These are phyloP conservation scores for Dictyostelium capitatum DNA, from an alignment of 78 protist species.

Conservation along the genomic window DNA sequence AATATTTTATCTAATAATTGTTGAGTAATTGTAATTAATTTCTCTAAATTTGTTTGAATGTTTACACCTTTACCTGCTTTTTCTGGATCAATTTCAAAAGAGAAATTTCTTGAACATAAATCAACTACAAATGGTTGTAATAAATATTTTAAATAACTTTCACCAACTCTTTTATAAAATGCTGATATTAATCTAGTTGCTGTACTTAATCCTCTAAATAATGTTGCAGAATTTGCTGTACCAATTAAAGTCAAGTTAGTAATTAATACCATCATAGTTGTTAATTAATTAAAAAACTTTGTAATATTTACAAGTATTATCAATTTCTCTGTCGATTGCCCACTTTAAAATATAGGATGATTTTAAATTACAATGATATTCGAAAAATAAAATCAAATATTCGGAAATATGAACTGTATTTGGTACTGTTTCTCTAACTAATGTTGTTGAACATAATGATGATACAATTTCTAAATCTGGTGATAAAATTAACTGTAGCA, in stretches of 20 bases:
- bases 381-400: constrained; percentile 28
- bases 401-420: constrained; percentile 48
- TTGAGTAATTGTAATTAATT: constrained; percentile 63
- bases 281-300: no score
- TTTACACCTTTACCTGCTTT: constrained; percentile 65
- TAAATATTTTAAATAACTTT: constrained; percentile 41
- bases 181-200: constrained; percentile 69
- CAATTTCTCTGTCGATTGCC: constrained; percentile 71
- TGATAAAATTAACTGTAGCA: constrained; percentile 62
- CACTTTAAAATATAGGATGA: constrained; percentile 51
- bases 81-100: constrained; percentile 69
- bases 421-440: constrained; percentile 40
- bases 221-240: constrained; percentile 39
- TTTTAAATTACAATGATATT: constrained; percentile 41
- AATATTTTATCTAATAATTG: constrained; percentile 60
- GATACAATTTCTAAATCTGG: constrained; percentile 63
- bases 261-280: no score
- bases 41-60: constrained; percentile 43
- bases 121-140: constrained; percentile 69
- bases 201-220: constrained; percentile 72
- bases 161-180: constrained; percentile 67
- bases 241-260: no score
- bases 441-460: constrained; percentile 38
- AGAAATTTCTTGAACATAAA: constrained; percentile 51
- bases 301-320: constrained; percentile 24